Percentiles rank a stretch among this genome's conserved stretches.
Conservation (phyloP, 805 yeast species). For the Candida tammaniensis region DNA sequence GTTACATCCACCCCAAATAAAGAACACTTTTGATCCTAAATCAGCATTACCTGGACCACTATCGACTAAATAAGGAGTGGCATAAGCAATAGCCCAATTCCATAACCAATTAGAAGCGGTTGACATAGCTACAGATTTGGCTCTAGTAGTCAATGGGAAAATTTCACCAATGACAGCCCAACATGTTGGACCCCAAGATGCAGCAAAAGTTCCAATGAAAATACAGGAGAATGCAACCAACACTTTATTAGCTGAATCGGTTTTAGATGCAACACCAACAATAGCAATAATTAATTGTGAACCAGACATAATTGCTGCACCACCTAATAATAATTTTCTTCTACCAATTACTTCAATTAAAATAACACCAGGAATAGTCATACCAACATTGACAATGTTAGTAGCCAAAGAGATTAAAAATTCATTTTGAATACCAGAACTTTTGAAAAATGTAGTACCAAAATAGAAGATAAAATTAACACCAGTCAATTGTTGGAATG, state of each 20-base stretch:
- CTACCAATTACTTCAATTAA: slow-evolving; percentile 52
- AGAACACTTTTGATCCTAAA: slow-evolving; percentile 40
- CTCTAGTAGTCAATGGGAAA: slow-evolving; percentile 37
- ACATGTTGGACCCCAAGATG: slow-evolving; percentile 42
- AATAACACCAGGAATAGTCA: slow-evolving; percentile 36
- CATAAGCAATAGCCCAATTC: slow-evolving; percentile 41
- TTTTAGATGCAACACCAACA: slow-evolving; percentile 38
- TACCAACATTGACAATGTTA: slow-evolving; percentile 38
- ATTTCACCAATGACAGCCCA: slow-evolving; percentile 40
- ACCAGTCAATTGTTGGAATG: slow-evolving; percentile 88
- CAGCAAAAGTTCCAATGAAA: slow-evolving; percentile 39
- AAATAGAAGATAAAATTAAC: slow-evolving; percentile 88
- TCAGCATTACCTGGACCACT: slow-evolving; percentile 36
- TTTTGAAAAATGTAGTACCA: slow-evolving; percentile 78
- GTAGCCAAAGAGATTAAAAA: slow-evolving; percentile 44
- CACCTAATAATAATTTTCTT: slow-evolving; percentile 56
- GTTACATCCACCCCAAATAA: slow-evolving; percentile 43
- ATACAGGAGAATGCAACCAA: slow-evolving; percentile 39
- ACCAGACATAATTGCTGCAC: slow-evolving; percentile 60
- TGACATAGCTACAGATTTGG: slow-evolving; percentile 37
- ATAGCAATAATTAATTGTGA: slow-evolving; percentile 52
- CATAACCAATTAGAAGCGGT: slow-evolving; percentile 42
- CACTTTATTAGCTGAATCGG: slow-evolving; percentile 29
- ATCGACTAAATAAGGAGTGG: slow-evolving; percentile 42
- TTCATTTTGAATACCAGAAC: slow-evolving; percentile 55